Evolutionary conservation across 1,139 yeast species (phyloP).

Genomic region (Arxiozyma heterogenica): DNA sequence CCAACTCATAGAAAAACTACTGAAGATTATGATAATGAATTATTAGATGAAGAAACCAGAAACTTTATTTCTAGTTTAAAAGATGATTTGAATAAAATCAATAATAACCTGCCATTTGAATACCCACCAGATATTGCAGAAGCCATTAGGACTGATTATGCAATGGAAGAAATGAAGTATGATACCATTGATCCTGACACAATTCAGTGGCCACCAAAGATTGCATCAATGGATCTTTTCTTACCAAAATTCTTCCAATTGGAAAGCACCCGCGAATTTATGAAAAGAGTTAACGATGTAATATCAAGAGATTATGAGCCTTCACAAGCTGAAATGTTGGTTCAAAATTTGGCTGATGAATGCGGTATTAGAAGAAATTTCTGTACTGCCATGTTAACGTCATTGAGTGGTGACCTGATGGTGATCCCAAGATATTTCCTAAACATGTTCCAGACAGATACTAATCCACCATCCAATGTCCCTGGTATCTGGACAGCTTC

Average conservation of each 20-base stretch:
- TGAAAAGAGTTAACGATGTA: slow-evolving; percentile 35
- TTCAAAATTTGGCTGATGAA: slow-evolving; percentile 36
- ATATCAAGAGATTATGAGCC: slow-evolving; percentile 37
- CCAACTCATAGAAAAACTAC: neutral
- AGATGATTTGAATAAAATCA: slow-evolving; percentile 22
- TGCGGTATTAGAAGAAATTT: slow-evolving; percentile 40
- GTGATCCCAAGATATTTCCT: slow-evolving; percentile 39
- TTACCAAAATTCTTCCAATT: slow-evolving; percentile 28
- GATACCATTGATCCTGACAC: slow-evolving; percentile 26
- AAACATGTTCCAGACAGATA: slow-evolving; percentile 37
- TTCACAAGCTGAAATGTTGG: slow-evolving; percentile 38
- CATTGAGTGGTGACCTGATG: slow-evolving; percentile 42
- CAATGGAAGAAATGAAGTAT: slow-evolving; percentile 24
- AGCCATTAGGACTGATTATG: slow-evolving; percentile 27
- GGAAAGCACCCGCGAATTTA: slow-evolving; percentile 21
- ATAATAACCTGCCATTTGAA: slow-evolving; percentile 22
- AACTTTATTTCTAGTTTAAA: slow-evolving; percentile 26
- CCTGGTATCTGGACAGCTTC: slow-evolving; percentile 45
- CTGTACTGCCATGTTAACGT: slow-evolving; percentile 39
- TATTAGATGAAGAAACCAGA: slow-evolving; percentile 29
- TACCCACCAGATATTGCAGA: slow-evolving; percentile 31
- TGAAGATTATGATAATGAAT: slow-evolving; percentile 23
- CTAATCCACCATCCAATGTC: slow-evolving; percentile 37
- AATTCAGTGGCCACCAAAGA: slow-evolving; percentile 28
- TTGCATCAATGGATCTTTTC: slow-evolving; percentile 27